Percentiles rank a stretch among this genome's conserved stretches.
Evolutionary conservation across 768 basidiomycete genomes (phyloP).

Genomic region (Lactifluus rugatus): DNA sequence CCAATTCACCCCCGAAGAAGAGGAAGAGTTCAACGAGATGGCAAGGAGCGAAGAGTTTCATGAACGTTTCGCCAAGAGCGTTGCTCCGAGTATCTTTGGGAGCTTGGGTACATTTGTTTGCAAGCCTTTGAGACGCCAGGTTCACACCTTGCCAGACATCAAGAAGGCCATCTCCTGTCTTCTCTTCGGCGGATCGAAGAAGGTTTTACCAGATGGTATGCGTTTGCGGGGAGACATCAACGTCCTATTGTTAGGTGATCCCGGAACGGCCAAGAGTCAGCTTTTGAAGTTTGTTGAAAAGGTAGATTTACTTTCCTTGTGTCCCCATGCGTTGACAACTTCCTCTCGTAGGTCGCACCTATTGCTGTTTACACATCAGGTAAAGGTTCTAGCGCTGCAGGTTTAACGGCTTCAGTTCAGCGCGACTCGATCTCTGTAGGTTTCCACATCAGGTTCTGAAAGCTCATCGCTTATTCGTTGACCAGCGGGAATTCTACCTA

Average conservation of each 20-base stretch:
- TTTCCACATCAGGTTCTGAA: not conserved
- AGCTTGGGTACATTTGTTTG: slow-evolving; percentile 55
- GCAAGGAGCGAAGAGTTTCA: slow-evolving; percentile 83
- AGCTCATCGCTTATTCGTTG: not conserved
- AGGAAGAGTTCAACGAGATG: slow-evolving; percentile 93
- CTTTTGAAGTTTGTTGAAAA: slow-evolving; percentile 98
- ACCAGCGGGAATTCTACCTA: slow-evolving; percentile 92
- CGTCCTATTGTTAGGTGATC: slow-evolving; percentile 91
- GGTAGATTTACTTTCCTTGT: slow-evolving; percentile 27
- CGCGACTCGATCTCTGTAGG: slow-evolving; percentile 83
- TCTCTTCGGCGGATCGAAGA: slow-evolving; percentile 96
- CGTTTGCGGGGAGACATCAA: slow-evolving; percentile 96
- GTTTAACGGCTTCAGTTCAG: slow-evolving; percentile 96
- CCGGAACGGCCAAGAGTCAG: slow-evolving; percentile 97
- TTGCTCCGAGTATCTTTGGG: slow-evolving; percentile 95
- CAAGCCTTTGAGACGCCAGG: not conserved
- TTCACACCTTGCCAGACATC: slow-evolving; percentile 54
- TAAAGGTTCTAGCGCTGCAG: slow-evolving; percentile 96
- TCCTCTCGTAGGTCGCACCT: slow-evolving; percentile 65
- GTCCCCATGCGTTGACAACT: not conserved
- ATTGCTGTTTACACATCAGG: slow-evolving; percentile 98
- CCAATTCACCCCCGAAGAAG: slow-evolving; percentile 90
- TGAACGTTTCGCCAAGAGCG: slow-evolving; percentile 86
- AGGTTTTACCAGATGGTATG: slow-evolving; percentile 95
- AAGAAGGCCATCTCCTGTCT: slow-evolving; percentile 96